Evolutionary conservation across 768 basidiomycete genomes (phyloP).

Genomic region (Mycena capillaripes): DNA sequence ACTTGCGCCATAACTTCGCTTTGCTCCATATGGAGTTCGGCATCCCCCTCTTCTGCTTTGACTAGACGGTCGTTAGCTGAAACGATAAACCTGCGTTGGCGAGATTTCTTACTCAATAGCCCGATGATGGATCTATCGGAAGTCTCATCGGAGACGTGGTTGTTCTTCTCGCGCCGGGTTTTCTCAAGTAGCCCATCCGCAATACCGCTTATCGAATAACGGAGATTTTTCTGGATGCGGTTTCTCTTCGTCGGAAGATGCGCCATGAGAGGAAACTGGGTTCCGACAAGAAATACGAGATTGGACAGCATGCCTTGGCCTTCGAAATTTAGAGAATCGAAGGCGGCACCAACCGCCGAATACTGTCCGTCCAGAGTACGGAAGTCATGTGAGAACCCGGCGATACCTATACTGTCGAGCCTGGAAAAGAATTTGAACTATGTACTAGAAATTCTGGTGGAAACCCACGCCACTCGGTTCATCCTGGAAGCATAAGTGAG

Average conservation of each 20-base stretch:
- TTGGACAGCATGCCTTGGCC: slow-evolving; percentile 13
- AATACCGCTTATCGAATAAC: slow-evolving; percentile 26
- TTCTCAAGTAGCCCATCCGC: slow-evolving; percentile 33
- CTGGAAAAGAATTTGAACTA: slow-evolving; percentile 37
- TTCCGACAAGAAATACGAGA: slow-evolving; percentile 33
- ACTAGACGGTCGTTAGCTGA: slow-evolving; percentile 20
- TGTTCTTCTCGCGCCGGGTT: slow-evolving; percentile 30
- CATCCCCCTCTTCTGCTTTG: slow-evolving; percentile 33
- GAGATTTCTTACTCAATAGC: slow-evolving; percentile 9
- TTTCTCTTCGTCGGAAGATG: slow-evolving; percentile 30
- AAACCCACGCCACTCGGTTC: slow-evolving; percentile 54
- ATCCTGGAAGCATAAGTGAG: slow-evolving; percentile 45
- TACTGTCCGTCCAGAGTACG: slow-evolving; percentile 54
- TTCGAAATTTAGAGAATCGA: slow-evolving; percentile 42
- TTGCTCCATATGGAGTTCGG: slow-evolving; percentile 39
- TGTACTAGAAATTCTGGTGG: not conserved
- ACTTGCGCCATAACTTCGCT: slow-evolving; percentile 50
- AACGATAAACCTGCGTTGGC: no score
- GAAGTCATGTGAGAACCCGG: slow-evolving; percentile 62
- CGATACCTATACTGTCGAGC: slow-evolving; percentile 61
- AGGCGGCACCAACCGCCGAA: slow-evolving; percentile 42
- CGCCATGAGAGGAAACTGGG: slow-evolving; percentile 32
- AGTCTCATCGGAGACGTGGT: slow-evolving; percentile 20
- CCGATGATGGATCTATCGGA: slow-evolving; percentile 36
- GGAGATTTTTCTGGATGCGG: slow-evolving; percentile 15